A percentile compares a stretch with the other conserved stretches of the same genome.
Evolutionary conservation across 192 early-diverging fungal species (phyloP).

Genomic region (Linnemannia schmuckeri): DNA sequence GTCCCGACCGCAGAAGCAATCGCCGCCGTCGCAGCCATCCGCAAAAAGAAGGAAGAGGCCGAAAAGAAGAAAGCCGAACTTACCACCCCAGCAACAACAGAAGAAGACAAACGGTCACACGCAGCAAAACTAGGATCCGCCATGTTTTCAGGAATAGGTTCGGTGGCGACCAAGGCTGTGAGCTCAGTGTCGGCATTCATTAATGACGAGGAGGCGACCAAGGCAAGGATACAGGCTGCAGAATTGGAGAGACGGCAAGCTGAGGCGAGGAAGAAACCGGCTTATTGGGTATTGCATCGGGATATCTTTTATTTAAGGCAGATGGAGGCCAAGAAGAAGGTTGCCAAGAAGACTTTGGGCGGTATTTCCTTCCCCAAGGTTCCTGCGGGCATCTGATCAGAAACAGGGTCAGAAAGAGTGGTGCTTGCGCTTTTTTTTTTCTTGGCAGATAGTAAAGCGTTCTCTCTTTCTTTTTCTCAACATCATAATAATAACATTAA

Average conservation of each 20-base stretch:
- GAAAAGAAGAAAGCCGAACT: conserved; percentile 50
- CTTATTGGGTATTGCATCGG: conserved; percentile 61
- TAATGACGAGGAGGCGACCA: conserved; percentile 51
- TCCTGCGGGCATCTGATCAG: conserved; percentile 41
- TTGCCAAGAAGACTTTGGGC: conserved; percentile 53
- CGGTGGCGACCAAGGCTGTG: conserved; percentile 38
- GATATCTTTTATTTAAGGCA: conserved; percentile 66
- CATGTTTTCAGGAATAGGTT: conserved; percentile 47
- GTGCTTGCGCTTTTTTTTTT: background rate
- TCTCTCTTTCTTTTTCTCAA: background rate
- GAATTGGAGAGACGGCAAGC: conserved; percentile 36
- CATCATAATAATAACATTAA: background rate
- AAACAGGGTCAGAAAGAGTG: background rate
- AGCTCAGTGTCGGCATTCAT: conserved; percentile 50
- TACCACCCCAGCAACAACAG: background rate
- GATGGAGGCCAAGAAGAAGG: conserved; percentile 56
- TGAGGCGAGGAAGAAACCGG: conserved; percentile 42
- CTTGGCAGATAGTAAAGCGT: background rate
- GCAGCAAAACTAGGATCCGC: conserved; percentile 48
- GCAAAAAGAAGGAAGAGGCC: conserved; percentile 50
- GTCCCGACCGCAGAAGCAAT: conserved; percentile 37
- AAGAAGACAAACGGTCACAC: conserved; percentile 34
- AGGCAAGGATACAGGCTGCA: conserved; percentile 46
- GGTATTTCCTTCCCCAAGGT: conserved; percentile 62
- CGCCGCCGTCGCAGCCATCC: conserved; percentile 39